A percentile compares a stretch with the other conserved stretches of the same genome.
Evolutionary conservation across 139 green algal genomes (phyloP).

Genomic region (Chloropicon primus): DNA sequence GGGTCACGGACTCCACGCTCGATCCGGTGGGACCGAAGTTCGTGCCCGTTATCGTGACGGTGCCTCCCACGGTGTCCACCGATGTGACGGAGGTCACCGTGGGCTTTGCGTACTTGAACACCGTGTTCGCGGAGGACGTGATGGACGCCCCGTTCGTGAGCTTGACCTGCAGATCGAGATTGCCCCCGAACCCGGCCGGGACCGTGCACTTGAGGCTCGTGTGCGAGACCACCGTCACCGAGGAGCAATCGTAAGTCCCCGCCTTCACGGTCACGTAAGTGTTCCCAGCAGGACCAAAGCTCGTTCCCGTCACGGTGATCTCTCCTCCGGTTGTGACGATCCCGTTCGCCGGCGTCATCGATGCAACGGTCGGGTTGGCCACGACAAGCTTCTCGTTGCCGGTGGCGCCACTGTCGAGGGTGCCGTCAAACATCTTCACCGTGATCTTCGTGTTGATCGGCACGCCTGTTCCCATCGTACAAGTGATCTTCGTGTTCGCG

Average conservation of each 20-base stretch:
- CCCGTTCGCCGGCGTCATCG: not conserved
- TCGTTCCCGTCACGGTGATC: constrained; percentile 2
- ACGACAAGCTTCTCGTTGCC: not conserved
- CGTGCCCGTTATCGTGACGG: constrained; percentile 11
- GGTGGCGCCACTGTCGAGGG: not conserved
- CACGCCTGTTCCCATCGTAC: not conserved
- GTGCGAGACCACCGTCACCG: not conserved
- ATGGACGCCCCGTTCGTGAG: not conserved
- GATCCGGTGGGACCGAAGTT: constrained; percentile 12
- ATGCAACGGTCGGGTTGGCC: not conserved
- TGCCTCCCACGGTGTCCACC: constrained; percentile 10
- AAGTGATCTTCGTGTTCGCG: not conserved
- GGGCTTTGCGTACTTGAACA: constrained; percentile 1
- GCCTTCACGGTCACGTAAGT: not conserved
- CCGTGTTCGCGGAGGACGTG: not conserved
- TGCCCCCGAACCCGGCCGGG: not conserved
- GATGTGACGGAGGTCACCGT: not conserved
- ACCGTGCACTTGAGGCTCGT: constrained; percentile 3
- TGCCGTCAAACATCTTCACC: not conserved
- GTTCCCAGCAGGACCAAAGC: not conserved
- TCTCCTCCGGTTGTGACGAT: not conserved
- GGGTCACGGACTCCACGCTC: not conserved
- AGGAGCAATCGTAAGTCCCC: not conserved
- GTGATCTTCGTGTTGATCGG: not conserved
- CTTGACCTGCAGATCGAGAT: not conserved